Conservation (phyloP, 2,329 filamentous ascomycete genomes). For the Verticillium longisporum region DNA sequence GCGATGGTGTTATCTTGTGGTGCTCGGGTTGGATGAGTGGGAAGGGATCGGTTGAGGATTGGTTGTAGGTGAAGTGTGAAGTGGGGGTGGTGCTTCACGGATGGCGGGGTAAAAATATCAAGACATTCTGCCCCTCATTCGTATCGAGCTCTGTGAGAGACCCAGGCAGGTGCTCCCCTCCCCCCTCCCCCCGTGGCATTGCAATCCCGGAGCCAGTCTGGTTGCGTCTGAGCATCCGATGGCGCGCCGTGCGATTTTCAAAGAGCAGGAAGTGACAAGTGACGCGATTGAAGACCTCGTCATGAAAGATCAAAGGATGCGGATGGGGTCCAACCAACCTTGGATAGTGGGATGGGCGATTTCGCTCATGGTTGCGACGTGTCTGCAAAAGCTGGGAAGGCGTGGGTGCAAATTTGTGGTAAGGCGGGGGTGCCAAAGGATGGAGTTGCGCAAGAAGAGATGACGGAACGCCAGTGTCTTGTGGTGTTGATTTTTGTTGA, state of each 20-base stretch:
- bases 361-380: constrained; percentile 38
- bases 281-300: background rate
- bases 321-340: constrained; percentile 33
- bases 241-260: too few species aligned
- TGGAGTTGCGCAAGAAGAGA: background rate
- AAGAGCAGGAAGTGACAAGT: too few species aligned
- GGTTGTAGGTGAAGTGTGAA: background rate
- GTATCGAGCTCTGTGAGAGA: too few species aligned
- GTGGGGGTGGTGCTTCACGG: too few species aligned
- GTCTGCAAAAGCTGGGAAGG: constrained; percentile 3
- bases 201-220: too few species aligned
- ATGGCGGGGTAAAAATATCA: too few species aligned
- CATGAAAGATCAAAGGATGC: background rate
- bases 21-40: too few species aligned
- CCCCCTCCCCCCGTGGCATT: too few species aligned
- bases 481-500: background rate
- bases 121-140: too few species aligned
- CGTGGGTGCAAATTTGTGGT: background rate
- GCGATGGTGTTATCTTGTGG: background rate
- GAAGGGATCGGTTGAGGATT: background rate
- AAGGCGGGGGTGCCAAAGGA: background rate
- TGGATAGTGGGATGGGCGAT: constrained; percentile 52
- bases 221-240: background rate
- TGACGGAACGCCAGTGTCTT: background rate
- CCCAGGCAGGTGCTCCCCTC: too few species aligned